Base-by-base conservation (phyloP, 2,329 filamentous ascomycete species). In the Helotiales sp. region DNA sequence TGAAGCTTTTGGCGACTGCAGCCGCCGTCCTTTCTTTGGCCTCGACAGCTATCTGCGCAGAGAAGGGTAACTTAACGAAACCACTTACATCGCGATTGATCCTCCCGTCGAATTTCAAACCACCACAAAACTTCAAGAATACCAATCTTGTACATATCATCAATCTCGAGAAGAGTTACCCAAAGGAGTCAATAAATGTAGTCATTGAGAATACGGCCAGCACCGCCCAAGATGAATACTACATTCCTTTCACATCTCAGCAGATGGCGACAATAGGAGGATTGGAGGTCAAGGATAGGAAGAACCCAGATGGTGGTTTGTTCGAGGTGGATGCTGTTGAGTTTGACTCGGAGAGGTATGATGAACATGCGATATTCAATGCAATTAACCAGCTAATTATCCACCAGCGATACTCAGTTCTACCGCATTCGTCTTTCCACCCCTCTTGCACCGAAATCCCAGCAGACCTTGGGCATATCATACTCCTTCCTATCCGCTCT, bases 51-150 rank as follows among this genome's bases (percentile, higher is more conserved):
- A 42, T 71, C 34, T 63, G 63, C 52, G 62, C 63, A 58, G 64
- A 67, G 49, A 62, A 67, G 53, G 58, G 64, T 34, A 72, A 68
- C 54, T 54, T 67, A 34, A 70, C 67, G 30, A 71, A 67, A 62
- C 67, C 69, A 63, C 62, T 81, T 66, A 79, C 82, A 57, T 82
- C 85, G 63, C 84, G 84, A 73, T 73, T 81, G 68, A 80, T 79
- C 55, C 78, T 85, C 60, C 84, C 86, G 42, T 74, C 83, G 66
- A 80, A 81, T 61, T 96, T 97, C 79, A 88, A 84, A 74, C 92
- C 93, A 54, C 89, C 93, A 13, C 90, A 91, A 72, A 90, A 93
- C 66, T 99, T 96, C 79, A 91, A 93, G 78, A 97, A 99, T 76
- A 83, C 82, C 75, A 98, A 99, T 73, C 76, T 98, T 29, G 89